Evolutionary conservation across 306 rosid species (phyloP).

Genomic region (Quercus glauca): DNA sequence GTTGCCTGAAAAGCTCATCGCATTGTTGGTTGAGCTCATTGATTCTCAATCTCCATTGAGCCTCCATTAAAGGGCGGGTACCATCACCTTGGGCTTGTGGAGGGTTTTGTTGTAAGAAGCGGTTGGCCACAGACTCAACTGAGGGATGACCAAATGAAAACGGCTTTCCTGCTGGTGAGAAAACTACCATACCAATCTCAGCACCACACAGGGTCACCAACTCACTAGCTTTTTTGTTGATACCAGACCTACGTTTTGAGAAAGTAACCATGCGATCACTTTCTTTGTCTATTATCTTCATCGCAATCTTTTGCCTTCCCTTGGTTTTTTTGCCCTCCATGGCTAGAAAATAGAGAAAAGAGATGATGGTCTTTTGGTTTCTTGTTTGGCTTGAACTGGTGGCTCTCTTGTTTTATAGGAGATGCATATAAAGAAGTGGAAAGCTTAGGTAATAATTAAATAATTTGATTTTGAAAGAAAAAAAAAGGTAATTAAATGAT

Average conservation of each 20-base stretch:
- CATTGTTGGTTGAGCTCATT: conserved; percentile 15
- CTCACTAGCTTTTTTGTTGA: conserved; percentile 36
- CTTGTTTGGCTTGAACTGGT: not conserved
- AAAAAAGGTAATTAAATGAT: not conserved
- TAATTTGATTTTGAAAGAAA: not conserved
- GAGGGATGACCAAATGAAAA: conserved; percentile 34
- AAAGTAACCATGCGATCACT: conserved; percentile 34
- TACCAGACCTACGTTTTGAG: conserved; percentile 27
- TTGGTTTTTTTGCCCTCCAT: conserved; percentile 27
- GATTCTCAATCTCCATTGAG: conserved; percentile 16
- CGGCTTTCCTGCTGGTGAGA: conserved; percentile 40
- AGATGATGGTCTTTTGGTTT: not conserved
- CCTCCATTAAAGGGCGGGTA: conserved; percentile 14
- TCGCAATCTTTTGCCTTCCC: conserved; percentile 38
- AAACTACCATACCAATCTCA: conserved; percentile 26
- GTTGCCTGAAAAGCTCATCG: conserved; percentile 5
- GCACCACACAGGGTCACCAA: conserved; percentile 32
- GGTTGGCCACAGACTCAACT: conserved; percentile 15
- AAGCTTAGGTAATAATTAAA: not conserved
- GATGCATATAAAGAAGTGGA: not conserved
- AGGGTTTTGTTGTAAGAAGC: not conserved
- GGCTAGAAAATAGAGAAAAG: not conserved
- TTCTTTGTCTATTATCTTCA: conserved; percentile 34
- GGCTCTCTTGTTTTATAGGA: too few species aligned
- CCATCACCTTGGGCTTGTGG: not conserved